Conservation (phyloP, 495 filamentous ascomycete genomes). For the Neurospora cerealis region DNA sequence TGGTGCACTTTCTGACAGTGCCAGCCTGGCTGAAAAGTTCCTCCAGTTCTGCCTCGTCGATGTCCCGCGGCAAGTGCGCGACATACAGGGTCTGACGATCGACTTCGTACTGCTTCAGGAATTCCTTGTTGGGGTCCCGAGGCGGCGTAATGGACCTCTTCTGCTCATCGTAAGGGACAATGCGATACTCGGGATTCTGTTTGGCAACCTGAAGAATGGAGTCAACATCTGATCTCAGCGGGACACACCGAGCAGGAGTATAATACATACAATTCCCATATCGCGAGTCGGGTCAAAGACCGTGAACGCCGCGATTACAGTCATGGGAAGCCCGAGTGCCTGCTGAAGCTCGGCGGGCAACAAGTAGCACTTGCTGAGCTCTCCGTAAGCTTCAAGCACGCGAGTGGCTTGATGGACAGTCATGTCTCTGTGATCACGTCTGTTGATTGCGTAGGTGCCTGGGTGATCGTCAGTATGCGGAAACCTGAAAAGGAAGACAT, state of each 20-base stretch:
- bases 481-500: not conserved
- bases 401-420: slow-evolving; percentile 31
- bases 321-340: slow-evolving; percentile 26
- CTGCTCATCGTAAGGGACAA: slow-evolving; percentile 27
- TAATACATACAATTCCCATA: slow-evolving; percentile 27
- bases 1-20: slow-evolving; percentile 26
- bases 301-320: slow-evolving; percentile 42
- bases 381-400: slow-evolving; percentile 32
- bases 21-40: slow-evolving; percentile 32
- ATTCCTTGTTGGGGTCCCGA: slow-evolving; percentile 19
- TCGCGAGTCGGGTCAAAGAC: slow-evolving; percentile 32
- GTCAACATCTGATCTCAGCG: slow-evolving; percentile 9
- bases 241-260: not conserved
- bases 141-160: slow-evolving; percentile 12
- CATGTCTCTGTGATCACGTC: slow-evolving; percentile 26
- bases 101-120: slow-evolving; percentile 30
- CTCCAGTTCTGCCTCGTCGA: slow-evolving; percentile 26
- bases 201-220: slow-evolving; percentile 15
- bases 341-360: slow-evolving; percentile 16
- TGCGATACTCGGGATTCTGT: slow-evolving; percentile 14
- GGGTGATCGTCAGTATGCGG: slow-evolving; percentile 5
- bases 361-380: slow-evolving; percentile 22
- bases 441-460: slow-evolving; percentile 45
- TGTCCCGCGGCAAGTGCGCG: slow-evolving; percentile 33
- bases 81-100: slow-evolving; percentile 45